phyloP scores from a whole-genome alignment of 73 alveolate genomes.

The Blepharisma japonicum region DNA sequence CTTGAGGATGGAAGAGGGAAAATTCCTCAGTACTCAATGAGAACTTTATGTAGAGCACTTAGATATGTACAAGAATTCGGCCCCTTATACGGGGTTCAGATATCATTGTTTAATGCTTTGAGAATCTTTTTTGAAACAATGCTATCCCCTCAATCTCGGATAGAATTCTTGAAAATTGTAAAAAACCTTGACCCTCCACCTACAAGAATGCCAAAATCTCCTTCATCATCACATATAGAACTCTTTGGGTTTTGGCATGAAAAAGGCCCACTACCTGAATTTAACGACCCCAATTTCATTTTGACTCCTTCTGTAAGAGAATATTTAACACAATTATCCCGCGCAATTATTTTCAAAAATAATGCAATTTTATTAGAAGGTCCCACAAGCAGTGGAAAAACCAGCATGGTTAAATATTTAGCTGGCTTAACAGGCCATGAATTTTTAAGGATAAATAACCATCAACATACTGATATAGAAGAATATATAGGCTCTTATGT shows the following conservation, averaged over 20 bases:
- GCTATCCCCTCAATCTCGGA: background rate
- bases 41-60: conserved; percentile 51
- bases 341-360: conserved; percentile 77
- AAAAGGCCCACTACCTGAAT: conserved; percentile 7
- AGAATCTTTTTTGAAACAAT: background rate
- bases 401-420: conserved; percentile 91
- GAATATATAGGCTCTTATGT: conserved; percentile 92
- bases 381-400: conserved; percentile 99
- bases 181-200: conserved; percentile 1
- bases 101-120: conserved; percentile 14
- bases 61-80: conserved; percentile 32
- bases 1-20: conserved; percentile 24
- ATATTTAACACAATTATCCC: conserved; percentile 64
- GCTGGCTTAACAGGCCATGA: conserved; percentile 87
- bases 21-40: conserved; percentile 44
- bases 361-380: conserved; percentile 97
- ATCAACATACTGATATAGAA: conserved; percentile 97
- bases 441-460: conserved; percentile 96
- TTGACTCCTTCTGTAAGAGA: conserved; percentile 67
- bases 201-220: background rate
- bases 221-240: background rate
- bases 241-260: conserved; percentile 11
- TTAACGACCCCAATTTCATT: conserved; percentile 59
- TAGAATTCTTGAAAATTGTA: background rate
- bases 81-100: background rate